Base-by-base conservation (phyloP, 225 moss, liverwort and hornwort species). In the Asterella californica region DNA sequence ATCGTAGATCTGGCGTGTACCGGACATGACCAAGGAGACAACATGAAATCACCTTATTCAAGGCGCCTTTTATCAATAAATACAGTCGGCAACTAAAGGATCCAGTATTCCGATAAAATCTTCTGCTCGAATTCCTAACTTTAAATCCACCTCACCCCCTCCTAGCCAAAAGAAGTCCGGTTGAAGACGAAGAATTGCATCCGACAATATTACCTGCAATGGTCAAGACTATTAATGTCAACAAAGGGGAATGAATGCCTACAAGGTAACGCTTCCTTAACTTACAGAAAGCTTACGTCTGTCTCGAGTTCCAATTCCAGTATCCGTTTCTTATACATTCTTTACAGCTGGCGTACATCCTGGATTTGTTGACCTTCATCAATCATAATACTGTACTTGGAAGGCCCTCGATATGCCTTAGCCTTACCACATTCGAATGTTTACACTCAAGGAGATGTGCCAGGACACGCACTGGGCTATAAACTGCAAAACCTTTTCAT, bases 101-200 rank as follows among this genome's bases (percentile, higher is more conserved):
- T 95, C 85, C 50, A 93, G 82, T 46, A 93, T 79, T 50, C 42
- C 85, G 54, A 91, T 75, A 59, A 99, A 95, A 54, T 95, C 90
- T 30, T 82, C 27, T 18, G 90, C 92, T 49, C 83, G 81, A 70
- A 95, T 76, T 80, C 99, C 93, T 75, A 95, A 85, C 86, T 95
- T 99, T 69, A 95, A 81, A 82, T 99, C 89, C 14, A 99, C 95
- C 65, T 93, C 95, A 47, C 99, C 99, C 33, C 95, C 99, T 25
- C 99, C 95, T 29, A 99, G 94, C 99, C 99, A 99, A 71, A 99
- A 95, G 60, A 81, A 90, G 8, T 83, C 80, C 49, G 99, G 95
- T 49, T 87, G 81, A 8, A 99, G 93, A 62, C 83, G 88, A 2
- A 78, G 85, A 60, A 99, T 89, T 32, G 87, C 85, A 42, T 95